phyloP scores from a whole-genome alignment of 257 asterid species.

The Jacaranda mimosifolia region DNA sequence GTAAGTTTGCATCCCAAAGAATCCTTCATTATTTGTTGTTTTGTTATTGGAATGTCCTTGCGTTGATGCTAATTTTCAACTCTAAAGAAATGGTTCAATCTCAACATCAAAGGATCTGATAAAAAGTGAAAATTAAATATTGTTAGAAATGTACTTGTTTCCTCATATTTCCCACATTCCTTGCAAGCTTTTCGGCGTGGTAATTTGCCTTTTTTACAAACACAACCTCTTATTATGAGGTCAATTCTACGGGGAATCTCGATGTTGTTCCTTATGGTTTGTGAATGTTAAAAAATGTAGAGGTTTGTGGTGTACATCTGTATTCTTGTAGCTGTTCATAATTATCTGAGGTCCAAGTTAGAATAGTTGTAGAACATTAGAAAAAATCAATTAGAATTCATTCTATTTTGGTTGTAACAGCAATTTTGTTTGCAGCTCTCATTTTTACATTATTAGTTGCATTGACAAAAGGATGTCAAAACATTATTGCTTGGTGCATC shows the following conservation, averaged over 20 bases:
- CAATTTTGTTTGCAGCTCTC: slow-evolving; percentile 33
- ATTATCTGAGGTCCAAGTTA: slow-evolving; percentile 37
- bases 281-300: slow-evolving; percentile 46
- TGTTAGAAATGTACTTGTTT: slow-evolving; percentile 8
- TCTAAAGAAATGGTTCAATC: slow-evolving; percentile 93
- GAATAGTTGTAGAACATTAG: slow-evolving; percentile 39
- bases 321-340: slow-evolving; percentile 48
- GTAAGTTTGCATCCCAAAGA: too few species aligned
- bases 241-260: slow-evolving; percentile 31
- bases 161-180: slow-evolving; percentile 37
- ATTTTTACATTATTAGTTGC: slow-evolving; percentile 16
- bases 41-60: too few species aligned
- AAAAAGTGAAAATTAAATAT: slow-evolving; percentile 55
- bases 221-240: slow-evolving; percentile 36
- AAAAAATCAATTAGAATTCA: slow-evolving; percentile 32
- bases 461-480: slow-evolving; percentile 14
- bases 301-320: slow-evolving; percentile 50
- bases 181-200: slow-evolving; percentile 31
- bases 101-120: slow-evolving; percentile 86
- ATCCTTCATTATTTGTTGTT: too few species aligned
- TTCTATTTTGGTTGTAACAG: slow-evolving; percentile 42
- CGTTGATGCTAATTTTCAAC: too few species aligned
- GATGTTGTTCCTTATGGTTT: slow-evolving; percentile 28
- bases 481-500: slow-evolving; percentile 15
- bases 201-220: slow-evolving; percentile 36